Base-by-base conservation (phyloP, 495 filamentous ascomycete species). In the Delitschia confertaspora region DNA sequence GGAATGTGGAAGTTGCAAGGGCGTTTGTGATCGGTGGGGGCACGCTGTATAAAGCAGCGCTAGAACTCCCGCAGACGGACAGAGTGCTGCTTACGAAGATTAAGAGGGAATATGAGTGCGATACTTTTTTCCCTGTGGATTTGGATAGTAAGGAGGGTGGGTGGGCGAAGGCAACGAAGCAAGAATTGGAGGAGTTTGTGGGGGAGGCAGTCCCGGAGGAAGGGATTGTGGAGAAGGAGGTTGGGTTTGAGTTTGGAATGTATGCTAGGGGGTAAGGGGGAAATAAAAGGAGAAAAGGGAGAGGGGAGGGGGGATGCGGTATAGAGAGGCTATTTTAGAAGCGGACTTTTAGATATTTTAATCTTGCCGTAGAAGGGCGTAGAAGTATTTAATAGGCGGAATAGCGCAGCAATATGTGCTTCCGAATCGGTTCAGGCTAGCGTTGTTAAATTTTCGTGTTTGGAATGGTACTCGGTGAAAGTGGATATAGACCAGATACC, bases 11-110 rank as follows among this genome's bases (percentile, higher is more conserved):
- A 5, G 35, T 51, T n/a, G 41, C 69, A 1, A 71, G 74, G 51
- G 70, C 85, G 0, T 98, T 84, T 63, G 73, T 96, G 0, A 95
- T 98, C 60, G 91, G 91, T 2, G 91, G 91, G 1, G 80, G 75
- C 54, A 79, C 89, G 68, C 76, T 98, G 20, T 98, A 96, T 60
- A 67, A 53, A 11, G 69, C 74, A 20, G 81, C 84, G 45, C 63
- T 95, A 63, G 62, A 51, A 9, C 18, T 58, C 18, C 34, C 33
- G 48, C 45, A 53, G 42, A 43, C 52, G 40, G 26, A 33, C 48
- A 58, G 73, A 45, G 66, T 88, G 36, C 57, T 87, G 46, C 59
- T 85, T 57, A 89, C 80, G 49, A 65, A 73, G 51, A 65, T 87
- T 27, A 38, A 67, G 53, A 60, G 52, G 43, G 77, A 64, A 26